These are phyloP conservation scores for Blastobotrys buckinghamii DNA, from an alignment of 1,139 yeast genomes.

Conservation along the genomic window DNA sequence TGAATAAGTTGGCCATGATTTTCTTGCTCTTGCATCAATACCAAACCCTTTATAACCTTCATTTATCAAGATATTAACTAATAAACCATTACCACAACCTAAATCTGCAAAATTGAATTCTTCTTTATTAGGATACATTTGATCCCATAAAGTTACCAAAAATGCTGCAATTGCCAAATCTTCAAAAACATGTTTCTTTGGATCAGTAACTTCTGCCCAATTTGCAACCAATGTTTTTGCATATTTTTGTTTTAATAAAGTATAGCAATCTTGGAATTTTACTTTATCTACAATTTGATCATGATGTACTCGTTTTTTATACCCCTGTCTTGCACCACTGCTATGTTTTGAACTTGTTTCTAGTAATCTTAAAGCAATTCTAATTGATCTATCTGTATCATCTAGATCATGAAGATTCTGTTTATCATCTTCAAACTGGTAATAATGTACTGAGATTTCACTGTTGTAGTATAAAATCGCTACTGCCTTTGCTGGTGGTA, in stretches of 20 bases:
- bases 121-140: conserved; percentile 44
- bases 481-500: conserved; percentile 79
- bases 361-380: conserved; percentile 76
- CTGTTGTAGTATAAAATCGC: conserved; percentile 55
- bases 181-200: conserved; percentile 92
- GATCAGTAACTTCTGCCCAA: conserved; percentile 94
- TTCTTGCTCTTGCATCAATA: conserved; percentile 82
- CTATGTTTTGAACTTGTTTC: conserved; percentile 83
- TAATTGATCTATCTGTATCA: conserved; percentile 53
- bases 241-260: conserved; percentile 73
- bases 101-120: conserved; percentile 74
- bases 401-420: conserved; percentile 14
- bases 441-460: conserved; percentile 71
- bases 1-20: conserved; percentile 80
- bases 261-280: conserved; percentile 76
- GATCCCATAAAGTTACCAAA: conserved; percentile 78
- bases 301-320: conserved; percentile 81
- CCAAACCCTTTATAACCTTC: conserved; percentile 86
- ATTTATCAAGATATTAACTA: conserved; percentile 64
- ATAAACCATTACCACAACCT: conserved; percentile 93
- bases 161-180: conserved; percentile 96
- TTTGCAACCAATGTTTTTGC: conserved; percentile 68
- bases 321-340: conserved; percentile 74
- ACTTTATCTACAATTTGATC: conserved; percentile 81
- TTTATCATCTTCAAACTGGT: conserved; percentile 43